phyloP scores from a whole-genome alignment of 2,329 filamentous ascomycete species.

The Sarocladium brachiariae region DNA sequence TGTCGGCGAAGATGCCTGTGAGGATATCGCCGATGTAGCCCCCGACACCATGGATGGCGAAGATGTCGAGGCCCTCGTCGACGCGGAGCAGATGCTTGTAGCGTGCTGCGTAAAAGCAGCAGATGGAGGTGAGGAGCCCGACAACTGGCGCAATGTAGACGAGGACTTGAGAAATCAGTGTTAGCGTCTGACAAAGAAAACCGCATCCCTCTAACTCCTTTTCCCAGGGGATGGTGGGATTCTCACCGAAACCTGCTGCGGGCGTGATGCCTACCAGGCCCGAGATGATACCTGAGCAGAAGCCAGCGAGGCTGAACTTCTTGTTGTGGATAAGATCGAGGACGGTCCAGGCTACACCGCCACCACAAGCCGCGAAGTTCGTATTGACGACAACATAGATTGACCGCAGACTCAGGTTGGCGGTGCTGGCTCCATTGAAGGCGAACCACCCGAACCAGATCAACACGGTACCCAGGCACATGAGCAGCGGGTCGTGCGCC shows the following conservation, averaged over 20 bases:
- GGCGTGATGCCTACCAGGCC: constrained; percentile 53
- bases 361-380: constrained; percentile 47
- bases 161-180: too few species aligned
- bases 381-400: constrained; percentile 52
- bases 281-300: constrained; percentile 43
- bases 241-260: constrained; percentile 46
- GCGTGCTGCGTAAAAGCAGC: constrained; percentile 38
- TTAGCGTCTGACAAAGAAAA: too few species aligned
- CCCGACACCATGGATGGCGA: constrained; percentile 51
- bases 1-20: constrained; percentile 49
- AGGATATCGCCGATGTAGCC: constrained; percentile 50
- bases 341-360: constrained; percentile 44
- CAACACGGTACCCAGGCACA: constrained; percentile 55
- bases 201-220: too few species aligned
- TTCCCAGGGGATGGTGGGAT: too few species aligned
- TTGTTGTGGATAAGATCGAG: constrained; percentile 45
- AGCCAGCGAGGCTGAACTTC: constrained; percentile 30
- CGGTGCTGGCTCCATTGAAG: constrained; percentile 43
- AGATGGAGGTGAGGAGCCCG: constrained; percentile 41
- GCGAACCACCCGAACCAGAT: constrained; percentile 58
- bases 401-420: constrained; percentile 42
- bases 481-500: too few species aligned
- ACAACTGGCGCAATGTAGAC: constrained; percentile 45
- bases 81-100: constrained; percentile 44
- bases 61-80: constrained; percentile 54